Evolutionary conservation across 2,329 filamentous ascomycete species (phyloP), one percentile per base, ranked within the genome.

Genomic region (Gaeumannomyces sp.): DNA sequence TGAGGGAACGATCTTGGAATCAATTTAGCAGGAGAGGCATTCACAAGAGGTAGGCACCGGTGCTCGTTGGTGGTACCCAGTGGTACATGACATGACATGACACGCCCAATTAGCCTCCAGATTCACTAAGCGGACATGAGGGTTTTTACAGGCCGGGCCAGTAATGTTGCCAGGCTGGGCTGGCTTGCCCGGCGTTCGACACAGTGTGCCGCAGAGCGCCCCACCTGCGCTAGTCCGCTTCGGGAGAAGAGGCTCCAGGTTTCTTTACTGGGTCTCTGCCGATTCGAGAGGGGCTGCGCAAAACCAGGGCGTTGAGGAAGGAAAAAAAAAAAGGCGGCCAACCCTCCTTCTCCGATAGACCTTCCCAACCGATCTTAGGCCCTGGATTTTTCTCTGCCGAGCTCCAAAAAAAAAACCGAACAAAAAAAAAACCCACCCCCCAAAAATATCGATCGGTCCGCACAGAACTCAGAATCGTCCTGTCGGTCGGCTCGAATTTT

Each of bases 371-470:
- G 8, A n/a, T 5, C 22, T n/a, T 53, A 25, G 45, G 45, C 45
- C 45, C 45, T 53, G 45, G 19, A 16, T 45, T 53, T 53, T 53
- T n/a, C 4, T 25, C 45, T 53, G 19, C 6, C 22, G 19, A 7
- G 22, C 45, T 53, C 22, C 22, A 70, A 71, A 72, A 74, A 75
- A 74, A 76, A 77, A 76, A 73, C 22, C 10, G 72, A 73, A 75
- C 74, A 76, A 64, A 64, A 71, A 69, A 68, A 68, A 67, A 67
- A 64, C 57, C 59, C 68, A 66, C 66, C 65, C 70, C 66, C 67
- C 61, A 61, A 64, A 65, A 65, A 66, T 66, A 65, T 57, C 45
- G 22, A 53, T n/a, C 45, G 11, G n/a, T 10, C 22, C 45, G 45
- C 45, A 53, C 59, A 67, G 61, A 66, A 65, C 58, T 64, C 64